A percentile compares a stretch with the other conserved stretches of the same genome.
Evolutionary conservation across 2,329 filamentous ascomycete genomes (phyloP).

Genomic region (Phialocephala sp.): DNA sequence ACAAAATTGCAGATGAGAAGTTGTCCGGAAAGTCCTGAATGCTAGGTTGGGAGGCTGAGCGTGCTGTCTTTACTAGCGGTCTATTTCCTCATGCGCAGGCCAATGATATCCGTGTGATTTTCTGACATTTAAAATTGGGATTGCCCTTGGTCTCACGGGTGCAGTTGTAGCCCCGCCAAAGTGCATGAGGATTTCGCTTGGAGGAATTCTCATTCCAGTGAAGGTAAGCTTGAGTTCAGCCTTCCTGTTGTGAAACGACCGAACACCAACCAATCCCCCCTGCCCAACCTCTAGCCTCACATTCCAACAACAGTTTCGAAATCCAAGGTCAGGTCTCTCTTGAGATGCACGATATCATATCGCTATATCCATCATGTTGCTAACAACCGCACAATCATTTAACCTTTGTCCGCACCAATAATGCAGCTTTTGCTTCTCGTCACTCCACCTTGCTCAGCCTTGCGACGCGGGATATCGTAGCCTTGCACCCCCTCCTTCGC

Average conservation of each 20-base stretch:
- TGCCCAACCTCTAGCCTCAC: too few relatives aligned
- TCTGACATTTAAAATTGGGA: neutral
- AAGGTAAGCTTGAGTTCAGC: neutral
- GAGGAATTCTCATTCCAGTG: too few relatives aligned
- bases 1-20: constrained; percentile 41
- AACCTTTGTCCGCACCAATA: too few relatives aligned
- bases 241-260: neutral
- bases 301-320: neutral
- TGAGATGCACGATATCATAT: too few relatives aligned
- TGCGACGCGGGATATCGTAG: neutral
- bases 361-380: too few relatives aligned
- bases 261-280: too few relatives aligned
- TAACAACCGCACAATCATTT: too few relatives aligned
- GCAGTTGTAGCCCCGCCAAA: too few relatives aligned
- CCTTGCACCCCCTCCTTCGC: neutral
- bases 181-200: too few relatives aligned
- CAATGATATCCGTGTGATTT: constrained; percentile 10
- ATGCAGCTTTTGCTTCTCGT: too few relatives aligned
- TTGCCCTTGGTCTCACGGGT: too few relatives aligned
- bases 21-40: constrained; percentile 36
- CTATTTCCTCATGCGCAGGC: constrained; percentile 7
- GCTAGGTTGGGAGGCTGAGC: neutral
- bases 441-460: neutral
- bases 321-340: neutral
- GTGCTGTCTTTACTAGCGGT: constrained; percentile 4